Evolutionary conservation across 129 eudicot genomes (phyloP).

Genomic region (Erigeron canadensis): DNA sequence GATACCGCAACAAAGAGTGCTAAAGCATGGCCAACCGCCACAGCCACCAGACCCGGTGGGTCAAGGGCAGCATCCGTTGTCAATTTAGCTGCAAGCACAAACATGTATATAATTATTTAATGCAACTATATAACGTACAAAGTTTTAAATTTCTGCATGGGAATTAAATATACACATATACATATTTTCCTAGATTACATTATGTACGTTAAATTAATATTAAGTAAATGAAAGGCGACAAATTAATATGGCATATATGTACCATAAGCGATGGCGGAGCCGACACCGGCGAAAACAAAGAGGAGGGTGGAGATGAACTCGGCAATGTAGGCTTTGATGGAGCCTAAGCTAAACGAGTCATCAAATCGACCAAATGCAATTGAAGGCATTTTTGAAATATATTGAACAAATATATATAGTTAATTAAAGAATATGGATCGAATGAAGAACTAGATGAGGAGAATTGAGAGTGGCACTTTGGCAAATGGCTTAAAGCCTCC

Average conservation of each 20-base stretch:
- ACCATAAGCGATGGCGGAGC: conserved; percentile 41
- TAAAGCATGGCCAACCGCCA: conserved; percentile 49
- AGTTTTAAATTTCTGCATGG: conserved; percentile 25
- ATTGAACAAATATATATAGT: background rate
- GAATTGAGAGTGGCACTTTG: conserved; percentile 32
- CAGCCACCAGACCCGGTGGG: conserved; percentile 50
- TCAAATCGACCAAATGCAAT: conserved; percentile 40
- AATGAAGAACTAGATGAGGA: conserved; percentile 26
- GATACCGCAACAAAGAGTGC: conserved; percentile 57
- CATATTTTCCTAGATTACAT: too few relatives aligned
- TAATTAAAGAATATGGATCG: conserved; percentile 3
- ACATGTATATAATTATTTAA: background rate
- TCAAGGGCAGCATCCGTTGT: conserved; percentile 47
- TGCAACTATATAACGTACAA: background rate
- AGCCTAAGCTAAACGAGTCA: conserved; percentile 38
- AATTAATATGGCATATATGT: background rate
- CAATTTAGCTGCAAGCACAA: conserved; percentile 32
- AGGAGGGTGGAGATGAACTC: conserved; percentile 47
- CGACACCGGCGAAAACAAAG: conserved; percentile 41
- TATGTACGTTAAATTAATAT: too few relatives aligned
- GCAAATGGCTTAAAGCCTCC: conserved; percentile 27
- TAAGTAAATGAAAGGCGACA: too few relatives aligned
- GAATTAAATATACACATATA: background rate
- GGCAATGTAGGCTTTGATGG: conserved; percentile 41
- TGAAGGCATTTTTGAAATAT: conserved; percentile 17